Conservation (phyloP, 345 rosid species). For the Pelargonium nanum region DNA sequence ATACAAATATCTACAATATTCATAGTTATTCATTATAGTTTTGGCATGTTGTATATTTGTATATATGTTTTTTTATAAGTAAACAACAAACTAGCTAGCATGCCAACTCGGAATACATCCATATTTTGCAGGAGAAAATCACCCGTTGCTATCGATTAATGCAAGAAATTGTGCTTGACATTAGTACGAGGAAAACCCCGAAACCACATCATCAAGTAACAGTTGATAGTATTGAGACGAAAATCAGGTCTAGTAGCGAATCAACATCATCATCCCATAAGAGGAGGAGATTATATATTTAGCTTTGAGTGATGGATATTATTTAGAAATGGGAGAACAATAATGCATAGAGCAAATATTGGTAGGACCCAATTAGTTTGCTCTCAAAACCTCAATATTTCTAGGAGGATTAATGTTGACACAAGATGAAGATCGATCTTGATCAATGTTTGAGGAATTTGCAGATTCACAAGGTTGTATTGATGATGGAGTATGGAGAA, state of each 20-base stretch:
- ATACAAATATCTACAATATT: not conserved
- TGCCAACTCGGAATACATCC: not conserved
- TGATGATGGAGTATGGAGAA: too few relatives aligned
- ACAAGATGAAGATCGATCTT: not conserved
- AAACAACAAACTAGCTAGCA: not conserved
- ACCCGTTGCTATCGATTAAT: conserved; percentile 65
- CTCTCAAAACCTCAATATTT: not conserved
- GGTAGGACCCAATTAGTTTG: not conserved
- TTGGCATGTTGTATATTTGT: too few relatives aligned
- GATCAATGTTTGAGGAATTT: too few relatives aligned
- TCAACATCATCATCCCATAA: conserved; percentile 31
- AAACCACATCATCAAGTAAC: conserved; percentile 44
- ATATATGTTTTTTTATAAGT: too few relatives aligned
- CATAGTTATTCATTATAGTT: too few relatives aligned
- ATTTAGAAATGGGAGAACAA: too few relatives aligned
- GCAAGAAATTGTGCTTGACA: conserved; percentile 50
- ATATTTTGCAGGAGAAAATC: conserved; percentile 59
- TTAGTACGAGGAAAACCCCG: conserved; percentile 34
- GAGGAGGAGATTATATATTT: conserved; percentile 59
- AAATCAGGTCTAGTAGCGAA: conserved; percentile 43
- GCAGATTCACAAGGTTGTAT: too few relatives aligned
- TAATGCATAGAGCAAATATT: not conserved
- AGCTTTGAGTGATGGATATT: conserved; percentile 46
- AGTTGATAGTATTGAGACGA: conserved; percentile 27
- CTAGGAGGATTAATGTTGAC: not conserved